Evolutionary conservation across 2,329 filamentous ascomycete species (phyloP).

Genomic region (Ophiobolus disseminans): DNA sequence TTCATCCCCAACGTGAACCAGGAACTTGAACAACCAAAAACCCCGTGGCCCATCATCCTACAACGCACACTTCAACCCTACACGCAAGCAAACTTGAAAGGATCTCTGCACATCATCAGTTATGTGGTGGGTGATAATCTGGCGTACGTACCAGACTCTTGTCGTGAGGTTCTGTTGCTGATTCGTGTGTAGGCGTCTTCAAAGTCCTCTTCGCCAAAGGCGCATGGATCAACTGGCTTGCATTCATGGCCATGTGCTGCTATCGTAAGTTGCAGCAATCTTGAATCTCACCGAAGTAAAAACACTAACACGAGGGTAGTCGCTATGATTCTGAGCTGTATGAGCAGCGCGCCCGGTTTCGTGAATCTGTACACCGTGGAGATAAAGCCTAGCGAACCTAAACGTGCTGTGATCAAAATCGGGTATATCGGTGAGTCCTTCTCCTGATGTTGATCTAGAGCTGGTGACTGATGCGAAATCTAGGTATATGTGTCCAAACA

Average conservation of each 20-base stretch:
- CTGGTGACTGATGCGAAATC: neutral
- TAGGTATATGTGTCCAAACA: conserved; percentile 2
- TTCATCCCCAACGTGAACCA: no score
- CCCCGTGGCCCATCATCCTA: no score
- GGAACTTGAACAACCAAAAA: no score
- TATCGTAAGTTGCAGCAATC: neutral
- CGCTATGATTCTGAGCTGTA: neutral
- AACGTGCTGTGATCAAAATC: neutral
- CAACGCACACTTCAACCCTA: no score
- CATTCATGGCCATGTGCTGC: neutral
- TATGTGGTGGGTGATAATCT: no score
- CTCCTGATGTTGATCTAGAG: no score
- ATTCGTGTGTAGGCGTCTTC: no score
- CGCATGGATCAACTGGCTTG: conserved; percentile 1
- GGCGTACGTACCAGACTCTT: no score
- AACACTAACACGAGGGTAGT: neutral
- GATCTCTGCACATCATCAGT: no score
- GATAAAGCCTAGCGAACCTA: neutral
- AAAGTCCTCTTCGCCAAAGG: neutral
- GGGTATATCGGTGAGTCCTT: conserved; percentile 2
- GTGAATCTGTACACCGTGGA: neutral
- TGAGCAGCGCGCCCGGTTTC: neutral
- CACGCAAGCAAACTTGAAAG: no score
- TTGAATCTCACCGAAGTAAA: neutral
- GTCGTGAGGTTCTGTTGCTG: no score